These are phyloP conservation scores for Eucalyptus marginata DNA, from an alignment of 345 rosid species.

Conservation along the genomic window DNA sequence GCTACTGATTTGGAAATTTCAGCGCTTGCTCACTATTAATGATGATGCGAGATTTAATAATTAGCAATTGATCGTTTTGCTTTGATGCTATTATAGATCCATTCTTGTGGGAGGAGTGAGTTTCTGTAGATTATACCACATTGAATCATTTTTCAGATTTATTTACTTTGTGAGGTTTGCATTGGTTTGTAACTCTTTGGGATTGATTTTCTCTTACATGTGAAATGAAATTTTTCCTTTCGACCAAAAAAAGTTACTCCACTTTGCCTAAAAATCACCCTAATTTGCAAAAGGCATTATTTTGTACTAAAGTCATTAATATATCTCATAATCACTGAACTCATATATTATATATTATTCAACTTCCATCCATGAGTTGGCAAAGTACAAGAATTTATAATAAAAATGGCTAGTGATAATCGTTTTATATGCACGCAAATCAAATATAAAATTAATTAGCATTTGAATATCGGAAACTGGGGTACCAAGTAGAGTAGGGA, in stretches of 20 bases:
- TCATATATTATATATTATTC: neutral
- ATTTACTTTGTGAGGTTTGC: neutral
- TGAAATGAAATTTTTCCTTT: neutral
- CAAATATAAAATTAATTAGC: neutral
- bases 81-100: neutral
- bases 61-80: neutral
- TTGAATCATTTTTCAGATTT: neutral
- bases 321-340: neutral
- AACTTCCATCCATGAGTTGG: neutral
- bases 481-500: neutral
- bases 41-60: neutral
- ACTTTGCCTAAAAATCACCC: neutral
- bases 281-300: neutral
- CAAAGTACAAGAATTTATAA: neutral
- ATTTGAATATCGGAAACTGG: neutral
- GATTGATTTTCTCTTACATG: neutral
- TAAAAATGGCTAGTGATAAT: neutral
- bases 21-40: neutral
- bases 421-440: neutral
- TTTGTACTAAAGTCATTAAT: neutral
- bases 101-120: rapidly evolving
- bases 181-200: rapidly evolving
- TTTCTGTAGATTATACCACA: neutral
- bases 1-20: neutral
- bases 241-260: neutral